These are phyloP conservation scores for Parasitella parasitica DNA, from an alignment of 371 early-diverging fungal species.

Conservation along the genomic window DNA sequence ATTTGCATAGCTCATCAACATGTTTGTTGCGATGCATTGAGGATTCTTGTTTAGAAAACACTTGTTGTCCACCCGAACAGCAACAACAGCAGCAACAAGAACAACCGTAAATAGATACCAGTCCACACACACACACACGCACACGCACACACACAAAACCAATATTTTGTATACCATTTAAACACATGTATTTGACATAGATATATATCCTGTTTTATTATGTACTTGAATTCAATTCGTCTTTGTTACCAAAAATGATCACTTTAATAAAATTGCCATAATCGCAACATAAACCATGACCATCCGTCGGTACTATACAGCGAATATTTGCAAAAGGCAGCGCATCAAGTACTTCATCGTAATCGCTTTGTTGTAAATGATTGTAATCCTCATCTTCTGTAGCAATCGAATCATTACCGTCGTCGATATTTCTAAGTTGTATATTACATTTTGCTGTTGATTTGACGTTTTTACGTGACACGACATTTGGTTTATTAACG, in stretches of 20 bases:
- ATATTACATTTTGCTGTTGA: background rate
- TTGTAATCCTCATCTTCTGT: background rate
- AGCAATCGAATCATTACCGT: background rate
- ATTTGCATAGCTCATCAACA: slow-evolving; percentile 14
- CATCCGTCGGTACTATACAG: slow-evolving; percentile 26
- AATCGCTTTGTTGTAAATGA: background rate
- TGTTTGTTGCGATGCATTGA: slow-evolving; percentile 26
- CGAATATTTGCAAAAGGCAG: slow-evolving; percentile 39
- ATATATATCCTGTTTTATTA: background rate
- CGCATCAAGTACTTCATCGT: slow-evolving; percentile 26
- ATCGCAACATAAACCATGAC: slow-evolving; percentile 39
- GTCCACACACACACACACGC: background rate
- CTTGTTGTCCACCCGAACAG: slow-evolving; percentile 25
- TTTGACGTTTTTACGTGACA: background rate
- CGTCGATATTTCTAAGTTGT: background rate
- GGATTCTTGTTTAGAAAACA: slow-evolving; percentile 23
- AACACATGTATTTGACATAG: background rate
- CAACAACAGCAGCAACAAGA: background rate
- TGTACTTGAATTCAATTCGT: background rate
- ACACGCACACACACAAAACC: background rate
- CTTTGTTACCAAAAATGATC: slow-evolving; percentile 22
- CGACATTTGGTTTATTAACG: background rate
- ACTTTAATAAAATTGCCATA: slow-evolving; percentile 51
- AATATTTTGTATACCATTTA: background rate
- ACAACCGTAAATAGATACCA: background rate